These are phyloP conservation scores for Eucalyptus marginata DNA, from an alignment of 345 rosid genomes.

Conservation along the genomic window DNA sequence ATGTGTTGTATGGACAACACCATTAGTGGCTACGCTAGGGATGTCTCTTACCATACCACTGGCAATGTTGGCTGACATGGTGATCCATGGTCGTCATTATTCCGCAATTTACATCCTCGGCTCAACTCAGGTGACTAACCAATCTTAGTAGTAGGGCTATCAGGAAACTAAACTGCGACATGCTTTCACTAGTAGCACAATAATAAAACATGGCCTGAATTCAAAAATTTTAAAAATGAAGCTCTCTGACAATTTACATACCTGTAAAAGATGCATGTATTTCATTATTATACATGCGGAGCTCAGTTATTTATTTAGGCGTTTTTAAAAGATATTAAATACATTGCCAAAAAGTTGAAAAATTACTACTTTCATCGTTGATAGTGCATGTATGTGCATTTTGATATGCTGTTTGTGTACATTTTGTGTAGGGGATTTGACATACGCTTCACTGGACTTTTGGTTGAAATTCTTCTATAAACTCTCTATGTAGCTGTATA, in stretches of 20 bases:
- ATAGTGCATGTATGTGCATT: not conserved
- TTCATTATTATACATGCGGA: not conserved
- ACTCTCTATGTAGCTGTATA: not conserved
- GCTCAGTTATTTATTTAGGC: not conserved
- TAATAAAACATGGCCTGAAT: not conserved
- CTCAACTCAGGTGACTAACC: constrained; percentile 45
- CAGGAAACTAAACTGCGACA: not conserved
- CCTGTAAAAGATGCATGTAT: not conserved
- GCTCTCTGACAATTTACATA: not conserved
- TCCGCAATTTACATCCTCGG: constrained; percentile 75
- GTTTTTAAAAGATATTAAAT: not conserved
- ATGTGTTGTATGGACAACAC: constrained; percentile 83
- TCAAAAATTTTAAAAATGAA: not conserved
- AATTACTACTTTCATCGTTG: not conserved
- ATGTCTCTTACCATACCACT: constrained; percentile 87
- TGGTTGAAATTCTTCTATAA: not conserved
- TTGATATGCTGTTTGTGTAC: not conserved
- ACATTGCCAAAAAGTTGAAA: not conserved
- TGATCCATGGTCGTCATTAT: constrained; percentile 73
- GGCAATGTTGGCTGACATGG: constrained; percentile 80
- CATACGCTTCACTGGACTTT: not conserved
- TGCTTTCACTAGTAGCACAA: not conserved
- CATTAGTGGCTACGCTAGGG: constrained; percentile 73
- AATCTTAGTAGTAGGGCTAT: not conserved
- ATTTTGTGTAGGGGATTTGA: not conserved